These are phyloP conservation scores for Xylaria castorea DNA, from an alignment of 495 filamentous ascomycete genomes.

Conservation along the genomic window DNA sequence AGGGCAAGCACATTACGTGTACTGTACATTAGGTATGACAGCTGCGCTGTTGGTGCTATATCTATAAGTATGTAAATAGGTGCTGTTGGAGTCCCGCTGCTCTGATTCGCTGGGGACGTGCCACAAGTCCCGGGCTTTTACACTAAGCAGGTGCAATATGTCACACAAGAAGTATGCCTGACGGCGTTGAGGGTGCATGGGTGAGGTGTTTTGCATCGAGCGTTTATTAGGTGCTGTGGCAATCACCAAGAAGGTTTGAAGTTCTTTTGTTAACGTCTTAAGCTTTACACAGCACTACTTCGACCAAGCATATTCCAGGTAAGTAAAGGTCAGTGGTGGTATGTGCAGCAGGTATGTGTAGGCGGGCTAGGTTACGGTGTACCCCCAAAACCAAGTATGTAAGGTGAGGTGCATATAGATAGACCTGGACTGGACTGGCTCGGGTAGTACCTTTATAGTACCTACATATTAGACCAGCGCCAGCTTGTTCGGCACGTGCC, in stretches of 20 bases:
- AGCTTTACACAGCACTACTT: too few species aligned
- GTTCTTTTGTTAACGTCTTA: too few species aligned
- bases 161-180: not conserved
- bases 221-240: too few species aligned
- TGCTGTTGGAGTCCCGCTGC: not conserved
- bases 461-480: not conserved
- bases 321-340: too few species aligned
- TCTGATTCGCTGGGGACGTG: not conserved
- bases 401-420: not conserved
- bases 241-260: too few species aligned
- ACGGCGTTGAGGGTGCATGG: not conserved
- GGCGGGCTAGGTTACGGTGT: not conserved
- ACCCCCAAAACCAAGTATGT: not conserved
- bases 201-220: not conserved
- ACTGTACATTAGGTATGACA: not conserved
- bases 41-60: not conserved
- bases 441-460: not conserved
- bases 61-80: not conserved
- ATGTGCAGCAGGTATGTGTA: too few species aligned
- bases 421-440: not conserved
- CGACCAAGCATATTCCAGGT: not conserved
- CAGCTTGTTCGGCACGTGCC: conserved; percentile 1
- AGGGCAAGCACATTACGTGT: not conserved
- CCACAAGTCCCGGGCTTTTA: not conserved
- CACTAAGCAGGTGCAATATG: not conserved